Base-by-base conservation (phyloP, 108 stramenopile species). In the Conticribra guillardii region DNA sequence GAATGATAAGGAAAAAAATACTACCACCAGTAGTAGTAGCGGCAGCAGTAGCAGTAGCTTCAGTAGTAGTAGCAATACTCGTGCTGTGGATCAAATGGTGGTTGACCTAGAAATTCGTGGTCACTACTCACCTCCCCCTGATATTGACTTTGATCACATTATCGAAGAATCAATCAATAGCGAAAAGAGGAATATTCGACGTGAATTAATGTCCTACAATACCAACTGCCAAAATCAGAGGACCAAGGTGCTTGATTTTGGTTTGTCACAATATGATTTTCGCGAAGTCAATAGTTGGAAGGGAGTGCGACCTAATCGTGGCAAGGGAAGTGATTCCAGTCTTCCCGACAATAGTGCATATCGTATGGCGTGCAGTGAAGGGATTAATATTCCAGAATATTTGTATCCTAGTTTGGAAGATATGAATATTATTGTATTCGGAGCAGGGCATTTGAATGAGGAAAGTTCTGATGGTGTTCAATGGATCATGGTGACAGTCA, bases 81-180 rank as follows among this genome's bases (percentile, higher is more conserved):
- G 23, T 52, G 7, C 65, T 52, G 11, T 31, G 15, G 52, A 54
- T 26, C 54, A 53, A 29, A 54, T 68, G 2, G 41, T 53, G 9
- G 54, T 68, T 4, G 47, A 68, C 46, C 56, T 68, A 17, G 56
- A 57, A 58, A 55, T 68, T 15, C 45, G 67, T 29, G 67, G 67
- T 4, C 67, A 68, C 29, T 68, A 57, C 56, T 41, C 41, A 2
- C 67, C 55, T 8, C 28, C 33, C 1, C 54, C 54, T 14, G 31
- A 56, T 21, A 46, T 68, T 37, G 67, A 68, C 67, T 68, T 68
- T 49, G 67, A 68, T 21, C 30, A 68, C 67, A 68, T 68, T 21
- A 55, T 68, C 7, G 53, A 68, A 49, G 55, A 68, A 4, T 68
- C 67, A 24, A 68, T 68, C 56, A 49, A 68, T 21, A 33, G 55